These are phyloP conservation scores for Wickerhamiella sergipiensis DNA, from an alignment of 805 yeast species.

Conservation along the genomic window DNA sequence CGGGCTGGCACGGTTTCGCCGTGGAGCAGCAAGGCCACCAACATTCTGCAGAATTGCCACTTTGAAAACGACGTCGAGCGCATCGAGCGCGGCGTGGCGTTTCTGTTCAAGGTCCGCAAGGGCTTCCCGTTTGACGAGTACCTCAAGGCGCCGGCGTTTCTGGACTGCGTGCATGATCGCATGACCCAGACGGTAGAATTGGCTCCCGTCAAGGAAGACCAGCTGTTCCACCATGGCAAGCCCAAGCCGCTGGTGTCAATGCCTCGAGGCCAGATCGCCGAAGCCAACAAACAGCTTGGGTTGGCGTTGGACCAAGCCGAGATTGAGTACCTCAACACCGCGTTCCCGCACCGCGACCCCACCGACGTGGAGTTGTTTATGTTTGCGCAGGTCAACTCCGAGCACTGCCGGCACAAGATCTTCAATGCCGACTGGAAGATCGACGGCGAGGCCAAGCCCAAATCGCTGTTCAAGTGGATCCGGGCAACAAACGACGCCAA, in stretches of 20 bases:
- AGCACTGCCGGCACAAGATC: constrained; percentile 97
- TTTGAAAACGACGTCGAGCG: constrained; percentile 56
- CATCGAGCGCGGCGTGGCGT: constrained; percentile 80
- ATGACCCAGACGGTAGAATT: constrained; percentile 66
- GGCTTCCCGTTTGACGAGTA: constrained; percentile 54
- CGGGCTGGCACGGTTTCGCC: constrained; percentile 96
- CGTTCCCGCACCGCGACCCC: constrained; percentile 83
- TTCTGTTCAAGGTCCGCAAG: constrained; percentile 55
- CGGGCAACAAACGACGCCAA: constrained; percentile 76
- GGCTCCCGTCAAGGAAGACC: constrained; percentile 45
- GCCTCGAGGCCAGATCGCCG: constrained; percentile 43
- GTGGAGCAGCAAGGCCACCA: constrained; percentile 98
- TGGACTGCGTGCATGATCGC: constrained; percentile 73
- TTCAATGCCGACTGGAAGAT: constrained; percentile 98
- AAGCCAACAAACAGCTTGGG: constrained; percentile 75
- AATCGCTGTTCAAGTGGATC: constrained; percentile 84
- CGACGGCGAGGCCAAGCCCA: constrained; percentile 62
- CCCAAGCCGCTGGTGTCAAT: constrained; percentile 69
- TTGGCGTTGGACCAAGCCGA: constrained; percentile 92
- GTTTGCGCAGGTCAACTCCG: constrained; percentile 99
- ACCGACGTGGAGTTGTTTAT: constrained; percentile 95
- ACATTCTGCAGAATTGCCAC: constrained; percentile 82
- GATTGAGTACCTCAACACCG: constrained; percentile 70
- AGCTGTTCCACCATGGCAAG: constrained; percentile 54
- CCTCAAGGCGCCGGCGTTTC: constrained; percentile 39